Percentiles rank a stretch among this genome's conserved stretches.
Conservation (phyloP, 495 filamentous ascomycete species). For the Tuber borchii region DNA sequence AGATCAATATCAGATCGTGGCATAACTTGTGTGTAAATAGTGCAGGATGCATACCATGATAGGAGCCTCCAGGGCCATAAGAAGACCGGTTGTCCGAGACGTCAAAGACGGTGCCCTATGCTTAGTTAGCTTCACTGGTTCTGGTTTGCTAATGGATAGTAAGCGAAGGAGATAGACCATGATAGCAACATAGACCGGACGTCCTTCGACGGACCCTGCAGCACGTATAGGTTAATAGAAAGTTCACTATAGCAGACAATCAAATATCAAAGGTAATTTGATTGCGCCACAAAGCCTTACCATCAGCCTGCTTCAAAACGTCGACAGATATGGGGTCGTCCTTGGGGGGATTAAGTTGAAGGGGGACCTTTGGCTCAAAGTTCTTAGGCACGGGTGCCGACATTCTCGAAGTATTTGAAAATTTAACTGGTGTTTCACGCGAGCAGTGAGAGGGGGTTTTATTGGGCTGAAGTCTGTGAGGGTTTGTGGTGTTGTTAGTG, state of each 20-base stretch:
- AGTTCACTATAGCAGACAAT: conserved; percentile 1
- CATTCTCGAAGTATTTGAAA: conserved; percentile 42
- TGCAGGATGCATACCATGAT: conserved; percentile 59
- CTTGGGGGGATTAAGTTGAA: conserved; percentile 78
- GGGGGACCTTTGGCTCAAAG: conserved; percentile 78
- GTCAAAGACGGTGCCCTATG: conserved; percentile 80
- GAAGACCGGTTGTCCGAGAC: conserved; percentile 65
- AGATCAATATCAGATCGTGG: conserved; percentile 5
- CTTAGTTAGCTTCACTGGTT: conserved; percentile 13
- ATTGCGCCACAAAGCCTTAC: conserved; percentile 48
- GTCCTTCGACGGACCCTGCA: conserved; percentile 55
- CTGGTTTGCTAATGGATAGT: background rate
- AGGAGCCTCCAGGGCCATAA: conserved; percentile 76
- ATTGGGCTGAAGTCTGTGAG: background rate
- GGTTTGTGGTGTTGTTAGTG: background rate
- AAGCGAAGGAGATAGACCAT: conserved; percentile 51
- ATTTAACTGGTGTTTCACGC: background rate
- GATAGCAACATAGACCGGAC: conserved; percentile 85
- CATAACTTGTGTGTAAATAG: conserved; percentile 10
- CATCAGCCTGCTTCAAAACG: conserved; percentile 72
- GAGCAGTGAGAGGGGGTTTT: background rate
- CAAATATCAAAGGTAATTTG: background rate
- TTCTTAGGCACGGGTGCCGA: conserved; percentile 48
- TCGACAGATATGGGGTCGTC: conserved; percentile 72
- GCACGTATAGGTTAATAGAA: background rate